phyloP scores from a whole-genome alignment of 768 basidiomycete genomes.

The Heimioporus sp. region DNA sequence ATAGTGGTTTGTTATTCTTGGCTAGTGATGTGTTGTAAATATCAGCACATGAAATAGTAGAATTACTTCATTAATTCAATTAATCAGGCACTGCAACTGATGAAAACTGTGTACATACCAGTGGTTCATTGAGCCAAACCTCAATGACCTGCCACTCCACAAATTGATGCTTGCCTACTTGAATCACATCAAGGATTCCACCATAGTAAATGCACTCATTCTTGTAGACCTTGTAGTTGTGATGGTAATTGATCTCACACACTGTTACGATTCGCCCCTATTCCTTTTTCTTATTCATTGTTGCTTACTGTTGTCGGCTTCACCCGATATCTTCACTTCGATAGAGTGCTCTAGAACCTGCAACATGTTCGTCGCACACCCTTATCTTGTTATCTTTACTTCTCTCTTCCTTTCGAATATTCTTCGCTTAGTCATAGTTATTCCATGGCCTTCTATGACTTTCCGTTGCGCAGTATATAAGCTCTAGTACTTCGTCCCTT shows the following conservation, averaged over 20 bases:
- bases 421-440: too few relatives aligned
- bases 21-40: neutral
- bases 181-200: neutral
- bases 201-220: neutral
- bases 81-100: neutral
- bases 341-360: too few relatives aligned
- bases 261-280: too few relatives aligned
- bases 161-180: neutral
- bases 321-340: too few relatives aligned
- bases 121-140: neutral
- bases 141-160: neutral
- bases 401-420: too few relatives aligned
- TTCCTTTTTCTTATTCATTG: too few relatives aligned
- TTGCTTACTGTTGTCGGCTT: too few relatives aligned
- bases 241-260: conserved; percentile 1
- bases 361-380: too few relatives aligned
- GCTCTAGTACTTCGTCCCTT: too few relatives aligned
- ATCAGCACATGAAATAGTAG: neutral
- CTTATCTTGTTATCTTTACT: too few relatives aligned
- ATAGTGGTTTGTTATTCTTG: neutral
- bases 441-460: too few relatives aligned
- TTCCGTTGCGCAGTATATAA: too few relatives aligned
- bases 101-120: neutral
- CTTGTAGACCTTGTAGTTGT: conserved; percentile 3
- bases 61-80: neutral